These are phyloP conservation scores for Pythium phragmitis DNA, from an alignment of 352 stramenopile genomes.

Conservation along the genomic window DNA sequence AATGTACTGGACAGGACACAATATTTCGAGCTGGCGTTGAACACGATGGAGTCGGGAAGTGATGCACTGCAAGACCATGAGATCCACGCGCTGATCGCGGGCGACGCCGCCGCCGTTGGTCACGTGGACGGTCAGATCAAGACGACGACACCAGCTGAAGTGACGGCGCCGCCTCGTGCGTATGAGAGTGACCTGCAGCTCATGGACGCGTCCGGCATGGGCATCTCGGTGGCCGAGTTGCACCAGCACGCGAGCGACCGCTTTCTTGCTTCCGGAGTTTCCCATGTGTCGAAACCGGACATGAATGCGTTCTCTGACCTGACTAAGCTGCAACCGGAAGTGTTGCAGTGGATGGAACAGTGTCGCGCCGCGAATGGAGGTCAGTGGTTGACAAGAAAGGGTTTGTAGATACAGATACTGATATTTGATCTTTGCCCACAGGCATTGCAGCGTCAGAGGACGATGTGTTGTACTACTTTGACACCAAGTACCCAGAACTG, in stretches of 20 bases:
- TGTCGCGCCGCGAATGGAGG: slow-evolving; percentile 33
- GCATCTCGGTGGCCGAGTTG: slow-evolving; percentile 18
- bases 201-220: slow-evolving; percentile 16
- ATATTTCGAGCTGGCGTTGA: slow-evolving; percentile 28
- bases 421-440: neutral
- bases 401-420: too few species aligned
- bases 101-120: neutral
- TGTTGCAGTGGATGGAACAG: slow-evolving; percentile 50
- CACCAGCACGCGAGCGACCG: slow-evolving; percentile 22
- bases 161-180: neutral
- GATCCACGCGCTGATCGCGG: slow-evolving; percentile 23
- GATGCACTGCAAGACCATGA: slow-evolving; percentile 18
- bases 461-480: slow-evolving; percentile 67
- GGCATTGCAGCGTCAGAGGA: slow-evolving; percentile 35
- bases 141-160: neutral
- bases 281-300: neutral
- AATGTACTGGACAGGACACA: slow-evolving; percentile 35
- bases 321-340: slow-evolving; percentile 45
- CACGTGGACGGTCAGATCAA: neutral
- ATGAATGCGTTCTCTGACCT: slow-evolving; percentile 23
- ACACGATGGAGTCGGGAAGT: slow-evolving; percentile 21
- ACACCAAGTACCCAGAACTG: slow-evolving; percentile 57
- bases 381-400: neutral
- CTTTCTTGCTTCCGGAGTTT: slow-evolving; percentile 15
- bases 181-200: slow-evolving; percentile 16